These are phyloP conservation scores for Sequoia sempervirens DNA, from an alignment of 75 land plant genomes.

Conservation along the genomic window DNA sequence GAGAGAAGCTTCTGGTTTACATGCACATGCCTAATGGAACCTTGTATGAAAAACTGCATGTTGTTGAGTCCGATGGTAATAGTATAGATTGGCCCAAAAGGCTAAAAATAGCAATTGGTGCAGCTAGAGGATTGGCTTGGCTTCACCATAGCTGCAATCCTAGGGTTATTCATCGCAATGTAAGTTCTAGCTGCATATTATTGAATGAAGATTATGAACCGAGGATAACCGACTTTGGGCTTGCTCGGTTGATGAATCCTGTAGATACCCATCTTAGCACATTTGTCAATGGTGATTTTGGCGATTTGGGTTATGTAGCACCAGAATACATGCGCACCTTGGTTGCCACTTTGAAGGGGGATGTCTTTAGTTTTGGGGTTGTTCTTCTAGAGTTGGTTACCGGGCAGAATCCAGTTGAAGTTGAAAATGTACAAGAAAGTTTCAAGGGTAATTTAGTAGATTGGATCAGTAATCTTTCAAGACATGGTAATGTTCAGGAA, in stretches of 20 bases:
- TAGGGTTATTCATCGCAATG: conserved; percentile 79
- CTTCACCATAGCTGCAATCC: conserved; percentile 97
- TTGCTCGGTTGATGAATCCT: conserved; percentile 91
- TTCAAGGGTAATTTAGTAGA: conserved; percentile 86
- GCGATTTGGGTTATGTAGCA: conserved; percentile 92
- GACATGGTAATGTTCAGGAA: conserved; percentile 32
- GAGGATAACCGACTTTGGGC: conserved; percentile 88
- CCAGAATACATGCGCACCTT: conserved; percentile 86
- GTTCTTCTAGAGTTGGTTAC: conserved; percentile 95
- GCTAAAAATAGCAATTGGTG: conserved; percentile 74
- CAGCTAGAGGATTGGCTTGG: conserved; percentile 89
- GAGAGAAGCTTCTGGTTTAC: conserved; percentile 82
- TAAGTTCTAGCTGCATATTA: conserved; percentile 81
- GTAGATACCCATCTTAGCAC: conserved; percentile 92
- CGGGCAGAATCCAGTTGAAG: conserved; percentile 61
- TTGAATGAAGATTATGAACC: conserved; percentile 81
- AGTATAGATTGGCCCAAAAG: conserved; percentile 66
- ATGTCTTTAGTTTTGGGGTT: conserved; percentile 91
- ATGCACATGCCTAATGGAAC: conserved; percentile 81
- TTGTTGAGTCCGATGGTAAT: conserved; percentile 10
- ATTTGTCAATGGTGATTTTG: conserved; percentile 91
- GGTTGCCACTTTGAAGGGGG: conserved; percentile 86
- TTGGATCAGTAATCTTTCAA: conserved; percentile 68
- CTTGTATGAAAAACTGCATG: conserved; percentile 53
- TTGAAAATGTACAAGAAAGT: conserved; percentile 43